Conservation (phyloP, 2,329 filamentous ascomycete genomes). For the Chlorencoelia australis region DNA sequence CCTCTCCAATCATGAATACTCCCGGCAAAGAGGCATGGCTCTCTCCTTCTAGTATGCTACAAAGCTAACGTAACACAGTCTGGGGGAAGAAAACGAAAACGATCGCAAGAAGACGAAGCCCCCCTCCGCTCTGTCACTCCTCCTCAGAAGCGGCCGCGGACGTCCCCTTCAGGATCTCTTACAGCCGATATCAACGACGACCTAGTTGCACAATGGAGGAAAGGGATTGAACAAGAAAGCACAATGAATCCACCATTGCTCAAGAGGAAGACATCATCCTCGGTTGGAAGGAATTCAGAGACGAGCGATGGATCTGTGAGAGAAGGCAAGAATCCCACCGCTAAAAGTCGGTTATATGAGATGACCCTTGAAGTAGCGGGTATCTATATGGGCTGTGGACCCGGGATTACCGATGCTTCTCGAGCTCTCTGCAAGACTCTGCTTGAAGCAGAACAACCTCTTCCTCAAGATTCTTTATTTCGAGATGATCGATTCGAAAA, state of each 20-base stretch:
- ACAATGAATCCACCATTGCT: no score
- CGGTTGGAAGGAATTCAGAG: no score
- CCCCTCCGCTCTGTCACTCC: conserved; percentile 5
- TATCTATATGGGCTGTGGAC: no score
- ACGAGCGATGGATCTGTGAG: no score
- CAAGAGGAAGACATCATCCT: no score
- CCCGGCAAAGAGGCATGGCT: conserved; percentile 13
- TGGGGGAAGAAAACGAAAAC: conserved; percentile 4
- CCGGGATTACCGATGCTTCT: neutral
- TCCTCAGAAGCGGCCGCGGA: conserved; percentile 14
- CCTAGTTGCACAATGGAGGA: no score
- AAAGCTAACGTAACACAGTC: conserved; percentile 16
- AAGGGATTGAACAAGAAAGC: no score
- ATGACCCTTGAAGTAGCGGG: no score
- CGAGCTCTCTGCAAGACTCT: neutral
- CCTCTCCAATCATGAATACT: conserved; percentile 14
- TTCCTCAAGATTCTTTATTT: neutral
- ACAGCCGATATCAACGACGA: neutral
- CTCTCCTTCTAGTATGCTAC: conserved; percentile 12
- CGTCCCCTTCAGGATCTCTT: conserved; percentile 1
- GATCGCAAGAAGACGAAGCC: conserved; percentile 3
- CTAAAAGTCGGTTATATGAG: no score
- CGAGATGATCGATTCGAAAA: conserved; percentile 28
- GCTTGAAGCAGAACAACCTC: neutral
- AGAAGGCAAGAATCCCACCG: no score